Conservation (phyloP, 2,329 filamentous ascomycete species). For the Alternaria gaisen region DNA sequence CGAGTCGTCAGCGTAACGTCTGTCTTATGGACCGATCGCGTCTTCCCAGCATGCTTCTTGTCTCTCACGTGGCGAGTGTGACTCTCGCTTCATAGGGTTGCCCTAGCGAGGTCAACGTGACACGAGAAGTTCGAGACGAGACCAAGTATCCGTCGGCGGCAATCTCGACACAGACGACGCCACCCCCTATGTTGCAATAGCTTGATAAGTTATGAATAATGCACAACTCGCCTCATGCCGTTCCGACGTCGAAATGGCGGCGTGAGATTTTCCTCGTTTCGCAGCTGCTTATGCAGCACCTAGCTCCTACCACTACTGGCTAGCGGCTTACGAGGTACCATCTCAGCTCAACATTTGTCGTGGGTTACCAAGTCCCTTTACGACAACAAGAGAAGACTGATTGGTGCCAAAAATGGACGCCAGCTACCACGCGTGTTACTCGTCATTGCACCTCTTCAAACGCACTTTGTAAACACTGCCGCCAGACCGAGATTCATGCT, state of each 20-base stretch:
- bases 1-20: no score
- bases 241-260: slow-evolving; percentile 17
- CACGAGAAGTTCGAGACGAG: no score
- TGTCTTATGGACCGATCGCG: no score
- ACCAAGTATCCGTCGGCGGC: no score
- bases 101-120: background rate
- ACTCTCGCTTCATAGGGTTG: no score
- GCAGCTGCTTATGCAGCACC: slow-evolving; percentile 25
- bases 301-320: slow-evolving; percentile 5
- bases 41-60: no score
- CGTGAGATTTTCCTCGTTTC: slow-evolving; percentile 20
- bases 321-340: slow-evolving; percentile 11
- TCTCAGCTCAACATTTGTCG: slow-evolving; percentile 12
- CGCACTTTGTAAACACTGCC: background rate
- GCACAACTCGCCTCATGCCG: background rate
- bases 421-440: background rate
- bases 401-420: no score
- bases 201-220: background rate
- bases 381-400: no score
- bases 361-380: no score
- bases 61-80: no score
- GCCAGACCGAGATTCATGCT: no score
- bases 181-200: background rate
- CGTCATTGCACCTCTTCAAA: background rate
- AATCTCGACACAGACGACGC: background rate